Base-by-base conservation (phyloP, 2,329 filamentous ascomycete species). In the Alternaria solani region DNA sequence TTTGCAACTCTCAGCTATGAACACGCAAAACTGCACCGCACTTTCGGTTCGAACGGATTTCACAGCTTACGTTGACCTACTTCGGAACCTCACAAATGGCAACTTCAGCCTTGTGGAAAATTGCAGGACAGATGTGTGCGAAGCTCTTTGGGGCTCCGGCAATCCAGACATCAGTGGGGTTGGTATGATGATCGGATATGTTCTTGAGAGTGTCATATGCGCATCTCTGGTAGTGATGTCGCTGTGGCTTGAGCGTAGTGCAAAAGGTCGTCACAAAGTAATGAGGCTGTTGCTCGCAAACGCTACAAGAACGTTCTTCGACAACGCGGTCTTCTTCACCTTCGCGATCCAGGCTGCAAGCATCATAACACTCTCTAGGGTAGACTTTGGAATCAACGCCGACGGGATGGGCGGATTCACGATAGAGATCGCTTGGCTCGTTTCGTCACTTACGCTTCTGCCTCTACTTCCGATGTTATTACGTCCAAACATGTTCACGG, bases 141-240 rank as follows among this genome's bases (percentile, higher is more conserved):
- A 59, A 8, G 65, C 64, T 3, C 54, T 72, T 1, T 72, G 69
- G 67, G 69, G 68, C 2, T 59, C 61, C 2, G 68, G 69, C 6
- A 72, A 69, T 32, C 65, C 67, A 20, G 68, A 72, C 46, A 67
- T 72, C 41, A 68, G 65, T 11, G 68, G 67, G 5, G 59, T 68
- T 4, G 67, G 68, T 36, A 70, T 70, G 67, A 57, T 63, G 9
- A 53, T 62, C 5, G 70, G 70, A 5, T 71, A 72, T n/a, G 51
- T 71, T 5, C 49, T 69, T 30, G 62, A 70, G 23, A 66, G 43
- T 5, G n/a, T 57, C 16, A 55, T 72, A 23, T 63, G 58, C 41
- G 28, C 36, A 12, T 18, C 34, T 23, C 42, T 64, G 25, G n/a
- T 62, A 18, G 30, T 4, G 12, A 34, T 1, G 11, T 51, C 47